Conservation (phyloP, 2,329 filamentous ascomycete species). For the Neofusicoccum laricinum region DNA sequence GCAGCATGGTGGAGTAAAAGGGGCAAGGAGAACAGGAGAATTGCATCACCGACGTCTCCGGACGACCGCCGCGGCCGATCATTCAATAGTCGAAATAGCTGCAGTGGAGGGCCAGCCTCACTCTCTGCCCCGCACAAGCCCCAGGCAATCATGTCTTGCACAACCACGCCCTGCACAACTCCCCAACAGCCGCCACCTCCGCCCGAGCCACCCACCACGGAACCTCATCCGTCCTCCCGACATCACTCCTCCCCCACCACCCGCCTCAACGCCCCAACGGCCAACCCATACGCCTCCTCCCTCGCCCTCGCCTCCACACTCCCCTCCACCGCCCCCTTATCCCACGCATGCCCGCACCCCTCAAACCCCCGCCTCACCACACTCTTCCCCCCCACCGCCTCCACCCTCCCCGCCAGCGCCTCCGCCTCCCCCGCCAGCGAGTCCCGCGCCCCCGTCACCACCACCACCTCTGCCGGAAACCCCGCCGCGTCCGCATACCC, state of each 20-base stretch:
- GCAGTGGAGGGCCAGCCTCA: too few species aligned
- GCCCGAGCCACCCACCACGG: too few species aligned
- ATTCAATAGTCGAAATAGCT: too few species aligned
- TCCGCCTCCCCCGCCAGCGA: constrained; percentile 36
- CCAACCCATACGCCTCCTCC: constrained; percentile 30
- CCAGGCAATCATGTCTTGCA: too few species aligned
- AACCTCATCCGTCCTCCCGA: background rate
- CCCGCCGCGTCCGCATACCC: constrained; percentile 24
- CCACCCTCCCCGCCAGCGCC: constrained; percentile 29
- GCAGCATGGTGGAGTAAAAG: too few species aligned
- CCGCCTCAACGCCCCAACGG: constrained; percentile 22
- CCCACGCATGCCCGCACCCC: constrained; percentile 36
- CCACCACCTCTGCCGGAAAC: constrained; percentile 27
- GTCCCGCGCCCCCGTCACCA: constrained; percentile 38
- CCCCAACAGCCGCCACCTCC: too few species aligned
- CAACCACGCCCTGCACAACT: too few species aligned
- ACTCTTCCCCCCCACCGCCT: constrained; percentile 19
- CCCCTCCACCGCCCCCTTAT: constrained; percentile 31
- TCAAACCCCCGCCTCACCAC: constrained; percentile 29
- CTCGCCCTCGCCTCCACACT: constrained; percentile 26
- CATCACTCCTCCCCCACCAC: background rate
- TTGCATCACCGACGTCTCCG: too few species aligned
- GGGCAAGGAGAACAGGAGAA: too few species aligned
- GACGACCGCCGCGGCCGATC: too few species aligned
- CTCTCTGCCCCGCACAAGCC: too few species aligned